Percentiles rank a stretch among this genome's conserved stretches.
Evolutionary conservation across 441 rosid species (phyloP).

Genomic region (Arabidopsis lyrata): DNA sequence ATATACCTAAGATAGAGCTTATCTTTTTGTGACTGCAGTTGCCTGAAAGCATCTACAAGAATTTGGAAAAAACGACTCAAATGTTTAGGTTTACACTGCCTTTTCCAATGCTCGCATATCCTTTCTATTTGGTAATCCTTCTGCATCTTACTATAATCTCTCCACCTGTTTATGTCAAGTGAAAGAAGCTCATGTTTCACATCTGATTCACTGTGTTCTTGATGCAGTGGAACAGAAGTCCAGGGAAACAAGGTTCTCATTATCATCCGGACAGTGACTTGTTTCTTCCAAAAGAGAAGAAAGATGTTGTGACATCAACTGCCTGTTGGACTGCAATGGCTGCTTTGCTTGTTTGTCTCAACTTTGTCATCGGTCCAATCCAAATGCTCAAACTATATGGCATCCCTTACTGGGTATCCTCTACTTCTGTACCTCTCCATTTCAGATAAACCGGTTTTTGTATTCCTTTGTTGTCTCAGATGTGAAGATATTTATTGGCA

Average conservation of each 20-base stretch:
- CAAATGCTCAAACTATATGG: constrained; percentile 67
- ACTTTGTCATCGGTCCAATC: constrained; percentile 59
- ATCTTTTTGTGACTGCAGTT: constrained; percentile 53
- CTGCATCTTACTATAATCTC: background rate
- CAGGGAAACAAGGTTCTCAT: constrained; percentile 73
- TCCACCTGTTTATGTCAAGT: constrained; percentile 22
- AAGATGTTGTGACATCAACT: constrained; percentile 65
- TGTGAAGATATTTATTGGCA: constrained; percentile 5
- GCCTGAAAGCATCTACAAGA: constrained; percentile 73
- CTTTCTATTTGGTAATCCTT: constrained; percentile 60
- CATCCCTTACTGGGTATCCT: constrained; percentile 58
- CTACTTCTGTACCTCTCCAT: background rate
- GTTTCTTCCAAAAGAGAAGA: constrained; percentile 59
- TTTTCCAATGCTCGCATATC: constrained; percentile 69
- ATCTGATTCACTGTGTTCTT: constrained; percentile 52
- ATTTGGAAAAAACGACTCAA: constrained; percentile 55
- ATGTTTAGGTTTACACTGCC: constrained; percentile 62
- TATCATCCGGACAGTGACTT: constrained; percentile 65
- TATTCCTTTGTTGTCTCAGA: background rate
- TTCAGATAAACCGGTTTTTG: constrained; percentile 10
- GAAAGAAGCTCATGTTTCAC: constrained; percentile 23
- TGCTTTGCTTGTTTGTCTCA: constrained; percentile 53
- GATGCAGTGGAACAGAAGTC: constrained; percentile 46
- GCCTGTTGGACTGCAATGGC: constrained; percentile 71
- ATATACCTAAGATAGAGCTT: constrained; percentile 2